Evolutionary conservation across 257 asterid species (phyloP).

Genomic region (Salvia splendens): DNA sequence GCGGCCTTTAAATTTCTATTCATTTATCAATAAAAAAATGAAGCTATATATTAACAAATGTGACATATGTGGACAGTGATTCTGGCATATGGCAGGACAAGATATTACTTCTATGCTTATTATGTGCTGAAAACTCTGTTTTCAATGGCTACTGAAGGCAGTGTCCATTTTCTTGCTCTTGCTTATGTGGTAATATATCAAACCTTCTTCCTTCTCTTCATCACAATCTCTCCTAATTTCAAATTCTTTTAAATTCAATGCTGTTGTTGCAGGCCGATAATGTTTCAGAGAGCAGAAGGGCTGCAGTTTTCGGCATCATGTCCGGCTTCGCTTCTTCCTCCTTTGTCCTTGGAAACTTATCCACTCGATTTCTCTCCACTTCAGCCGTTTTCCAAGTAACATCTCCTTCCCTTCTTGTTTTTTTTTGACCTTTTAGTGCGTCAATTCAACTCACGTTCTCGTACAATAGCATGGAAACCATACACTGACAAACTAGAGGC

Average conservation of each 20-base stretch:
- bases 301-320: constrained; percentile 70
- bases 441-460: too few species aligned
- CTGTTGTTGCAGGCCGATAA: constrained; percentile 71
- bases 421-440: too few species aligned
- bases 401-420: background rate
- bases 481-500: too few species aligned
- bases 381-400: constrained; percentile 72
- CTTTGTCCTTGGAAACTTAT: constrained; percentile 82
- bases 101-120: constrained; percentile 63
- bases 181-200: constrained; percentile 70
- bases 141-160: constrained; percentile 78
- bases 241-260: background rate
- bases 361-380: constrained; percentile 77
- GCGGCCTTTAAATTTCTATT: too few species aligned
- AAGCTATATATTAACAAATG: too few species aligned
- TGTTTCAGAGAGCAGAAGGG: constrained; percentile 72
- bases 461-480: too few species aligned
- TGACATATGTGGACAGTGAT: constrained; percentile 45
- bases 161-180: constrained; percentile 79
- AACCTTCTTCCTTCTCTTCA: too few species aligned
- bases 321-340: constrained; percentile 80
- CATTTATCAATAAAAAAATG: too few species aligned
- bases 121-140: constrained; percentile 62
- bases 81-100: constrained; percentile 70
- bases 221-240: background rate